Percentiles rank a stretch among this genome's conserved stretches.
Evolutionary conservation across 2,329 filamentous ascomycete species (phyloP).

Genomic region (Magnaporthiopsis incrustans): DNA sequence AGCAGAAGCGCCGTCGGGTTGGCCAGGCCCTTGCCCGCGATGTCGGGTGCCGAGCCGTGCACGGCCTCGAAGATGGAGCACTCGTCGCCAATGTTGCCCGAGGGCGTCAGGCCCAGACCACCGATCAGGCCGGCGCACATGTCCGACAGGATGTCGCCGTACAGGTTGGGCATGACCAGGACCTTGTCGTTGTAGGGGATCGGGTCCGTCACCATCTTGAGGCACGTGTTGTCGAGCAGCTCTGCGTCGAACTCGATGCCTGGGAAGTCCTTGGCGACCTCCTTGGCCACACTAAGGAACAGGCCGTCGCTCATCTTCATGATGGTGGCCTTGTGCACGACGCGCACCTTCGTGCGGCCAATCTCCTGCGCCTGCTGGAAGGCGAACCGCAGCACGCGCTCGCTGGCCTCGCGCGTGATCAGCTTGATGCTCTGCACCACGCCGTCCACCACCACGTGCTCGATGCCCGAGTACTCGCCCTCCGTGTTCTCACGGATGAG

Average conservation of each 20-base stretch:
- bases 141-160: conserved; percentile 98
- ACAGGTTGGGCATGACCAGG: conserved; percentile 95
- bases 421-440: conserved; percentile 99
- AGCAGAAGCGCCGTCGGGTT: conserved; percentile 96
- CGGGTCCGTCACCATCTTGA: conserved; percentile 97
- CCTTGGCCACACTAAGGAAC: conserved; percentile 79
- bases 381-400: conserved; percentile 92
- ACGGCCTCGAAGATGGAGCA: conserved; percentile 99
- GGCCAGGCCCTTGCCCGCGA: conserved; percentile 74
- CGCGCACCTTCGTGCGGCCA: conserved; percentile 92
- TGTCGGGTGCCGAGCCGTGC: conserved; percentile 64
- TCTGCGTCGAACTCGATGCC: conserved; percentile 94
- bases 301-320: conserved; percentile 99
- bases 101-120: conserved; percentile 92
- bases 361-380: conserved; percentile 96
- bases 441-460: conserved; percentile 95
- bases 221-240: conserved; percentile 97
- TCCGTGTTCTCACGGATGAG: conserved; percentile 99
- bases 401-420: conserved; percentile 88
- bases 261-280: conserved; percentile 92
- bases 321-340: conserved; percentile 99
- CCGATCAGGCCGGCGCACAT: conserved; percentile 99
- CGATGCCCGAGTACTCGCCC: conserved; percentile 98
- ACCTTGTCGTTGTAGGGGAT: conserved; percentile 98
- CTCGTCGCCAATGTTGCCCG: conserved; percentile 97